These are phyloP conservation scores for Ambrosia trifida DNA, from an alignment of 129 eudicot species.

Conservation along the genomic window DNA sequence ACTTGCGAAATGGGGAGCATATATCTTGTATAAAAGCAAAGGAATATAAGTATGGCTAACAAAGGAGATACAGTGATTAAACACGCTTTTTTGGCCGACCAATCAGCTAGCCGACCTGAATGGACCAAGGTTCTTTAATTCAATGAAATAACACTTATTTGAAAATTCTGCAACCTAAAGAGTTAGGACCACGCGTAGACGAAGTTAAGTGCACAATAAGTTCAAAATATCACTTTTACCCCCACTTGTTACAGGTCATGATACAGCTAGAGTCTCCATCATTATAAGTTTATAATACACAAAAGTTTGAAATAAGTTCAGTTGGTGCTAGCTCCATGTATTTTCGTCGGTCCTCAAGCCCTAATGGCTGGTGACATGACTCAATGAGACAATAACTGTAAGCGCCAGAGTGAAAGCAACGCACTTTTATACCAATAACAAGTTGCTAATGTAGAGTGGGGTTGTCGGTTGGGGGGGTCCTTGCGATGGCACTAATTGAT, in stretches of 20 bases:
- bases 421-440: conserved; percentile 36
- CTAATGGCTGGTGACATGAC: conserved; percentile 31
- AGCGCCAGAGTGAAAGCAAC: conserved; percentile 36
- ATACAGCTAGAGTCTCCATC: conserved; percentile 17
- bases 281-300: not conserved
- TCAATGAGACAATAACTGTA: conserved; percentile 33
- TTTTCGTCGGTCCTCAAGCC: conserved; percentile 18
- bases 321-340: conserved; percentile 16
- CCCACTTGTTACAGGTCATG: conserved; percentile 26
- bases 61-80: conserved; percentile 29
- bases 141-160: conserved; percentile 6
- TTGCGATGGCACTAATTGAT: conserved; percentile 38
- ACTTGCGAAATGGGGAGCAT: conserved; percentile 43
- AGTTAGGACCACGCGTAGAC: conserved; percentile 46
- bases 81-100: conserved; percentile 35
- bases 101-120: conserved; percentile 31
- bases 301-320: conserved; percentile 15
- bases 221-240: too few species aligned
- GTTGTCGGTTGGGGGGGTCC: conserved; percentile 13
- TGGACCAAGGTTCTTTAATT: conserved; percentile 28
- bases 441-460: conserved; percentile 28
- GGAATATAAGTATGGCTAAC: conserved; percentile 40
- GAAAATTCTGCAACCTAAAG: conserved; percentile 13
- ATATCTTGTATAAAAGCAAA: conserved; percentile 38
- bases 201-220: conserved; percentile 46